Evolutionary conservation across 2,329 filamentous ascomycete genomes (phyloP).

Genomic region (Emericellopsis atlantica): DNA sequence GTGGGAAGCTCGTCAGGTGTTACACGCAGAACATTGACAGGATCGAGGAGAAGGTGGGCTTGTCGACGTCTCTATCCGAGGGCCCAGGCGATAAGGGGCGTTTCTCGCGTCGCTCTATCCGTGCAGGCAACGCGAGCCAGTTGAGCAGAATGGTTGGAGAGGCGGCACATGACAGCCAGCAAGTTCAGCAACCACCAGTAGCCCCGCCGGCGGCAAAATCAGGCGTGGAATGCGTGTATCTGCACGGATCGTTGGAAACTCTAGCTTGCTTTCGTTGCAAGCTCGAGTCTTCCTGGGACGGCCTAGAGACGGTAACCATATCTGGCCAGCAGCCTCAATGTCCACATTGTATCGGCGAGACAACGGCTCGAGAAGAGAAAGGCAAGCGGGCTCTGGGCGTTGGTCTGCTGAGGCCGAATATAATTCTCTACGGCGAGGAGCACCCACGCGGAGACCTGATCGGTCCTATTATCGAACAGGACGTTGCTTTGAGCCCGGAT

Average conservation of each 20-base stretch:
- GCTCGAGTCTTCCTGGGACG: constrained; percentile 46
- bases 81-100: constrained; percentile 50
- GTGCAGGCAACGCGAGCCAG: constrained; percentile 17
- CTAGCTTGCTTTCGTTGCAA: constrained; percentile 53
- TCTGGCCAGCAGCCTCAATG: constrained; percentile 56
- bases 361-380: constrained; percentile 46
- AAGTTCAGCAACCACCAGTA: constrained; percentile 9
- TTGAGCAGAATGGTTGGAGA: constrained; percentile 24
- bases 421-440: constrained; percentile 64
- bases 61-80: constrained; percentile 47
- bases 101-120: constrained; percentile 41
- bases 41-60: constrained; percentile 57
- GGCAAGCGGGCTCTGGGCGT: constrained; percentile 57
- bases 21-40: constrained; percentile 70
- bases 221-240: constrained; percentile 54
- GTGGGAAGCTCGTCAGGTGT: constrained; percentile 55
- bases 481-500: constrained; percentile 51
- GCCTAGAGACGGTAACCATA: constrained; percentile 42
- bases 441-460: constrained; percentile 58
- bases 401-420: constrained; percentile 57
- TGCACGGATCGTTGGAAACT: constrained; percentile 55
- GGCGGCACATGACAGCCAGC: constrained; percentile 4
- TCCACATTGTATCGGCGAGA: constrained; percentile 50
- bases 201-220: constrained; percentile 17
- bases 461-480: constrained; percentile 54